A percentile compares a stretch with the other conserved stretches of the same genome.
phyloP scores from a whole-genome alignment of 106 monocot genomes.

The Apostasia ramifera region DNA sequence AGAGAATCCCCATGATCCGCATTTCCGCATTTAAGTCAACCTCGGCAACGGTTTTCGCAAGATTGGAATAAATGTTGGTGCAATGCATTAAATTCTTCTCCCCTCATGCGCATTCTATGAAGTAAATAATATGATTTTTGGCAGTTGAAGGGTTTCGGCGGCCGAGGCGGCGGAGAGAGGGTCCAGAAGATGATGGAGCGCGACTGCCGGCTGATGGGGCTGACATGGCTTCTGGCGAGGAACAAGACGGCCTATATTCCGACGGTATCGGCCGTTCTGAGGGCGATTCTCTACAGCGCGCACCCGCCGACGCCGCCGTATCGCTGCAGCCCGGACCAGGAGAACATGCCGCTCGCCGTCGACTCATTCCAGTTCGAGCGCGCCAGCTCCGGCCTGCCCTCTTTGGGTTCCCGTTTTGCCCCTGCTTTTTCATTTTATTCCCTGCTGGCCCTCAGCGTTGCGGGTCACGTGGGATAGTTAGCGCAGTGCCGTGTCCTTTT shows the following conservation, averaged over 20 bases:
- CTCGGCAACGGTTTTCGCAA: neutral
- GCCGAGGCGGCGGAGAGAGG: conserved; percentile 14
- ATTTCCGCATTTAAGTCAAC: neutral
- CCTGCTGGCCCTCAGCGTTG: neutral
- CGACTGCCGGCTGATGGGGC: conserved; percentile 96
- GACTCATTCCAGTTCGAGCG: conserved; percentile 83
- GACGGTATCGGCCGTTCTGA: conserved; percentile 89
- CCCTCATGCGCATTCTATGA: too few species aligned
- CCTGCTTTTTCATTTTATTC: neutral
- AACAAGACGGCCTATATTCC: conserved; percentile 80
- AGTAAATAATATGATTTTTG: neutral
- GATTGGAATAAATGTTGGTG: too few species aligned
- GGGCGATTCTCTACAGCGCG: conserved; percentile 62
- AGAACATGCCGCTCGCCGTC: conserved; percentile 98
- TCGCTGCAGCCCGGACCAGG: conserved; percentile 80
- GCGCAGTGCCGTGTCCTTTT: neutral
- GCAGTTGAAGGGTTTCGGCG: conserved; percentile 38
- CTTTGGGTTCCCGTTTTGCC: neutral
- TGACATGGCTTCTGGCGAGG: conserved; percentile 84
- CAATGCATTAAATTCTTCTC: too few species aligned
- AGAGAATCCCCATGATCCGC: neutral
- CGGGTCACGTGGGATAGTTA: neutral
- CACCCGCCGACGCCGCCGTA: conserved; percentile 20
- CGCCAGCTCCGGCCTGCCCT: conserved; percentile 7
- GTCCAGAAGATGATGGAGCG: conserved; percentile 57